A percentile compares a stretch with the other conserved stretches of the same genome.
phyloP scores from a whole-genome alignment of 192 early-diverging fungal species.

The Coemansia sp. region DNA sequence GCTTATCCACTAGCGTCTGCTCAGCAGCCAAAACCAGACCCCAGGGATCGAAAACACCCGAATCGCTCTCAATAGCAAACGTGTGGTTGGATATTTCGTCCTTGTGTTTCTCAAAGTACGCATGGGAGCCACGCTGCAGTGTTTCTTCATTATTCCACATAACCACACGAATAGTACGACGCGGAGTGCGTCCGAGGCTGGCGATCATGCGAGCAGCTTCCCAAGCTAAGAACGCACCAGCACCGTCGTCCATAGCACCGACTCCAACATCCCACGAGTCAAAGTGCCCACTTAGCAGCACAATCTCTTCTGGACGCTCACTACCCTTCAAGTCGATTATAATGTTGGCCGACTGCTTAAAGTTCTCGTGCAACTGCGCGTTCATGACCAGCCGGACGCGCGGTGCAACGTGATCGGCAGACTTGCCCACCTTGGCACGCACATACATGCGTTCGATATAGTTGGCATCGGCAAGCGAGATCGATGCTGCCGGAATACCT shows the following conservation, averaged over 20 bases:
- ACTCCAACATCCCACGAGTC: slow-evolving; percentile 57
- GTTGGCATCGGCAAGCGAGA: slow-evolving; percentile 58
- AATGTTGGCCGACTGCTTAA: slow-evolving; percentile 56
- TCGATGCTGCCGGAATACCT: slow-evolving; percentile 57
- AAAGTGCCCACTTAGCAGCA: slow-evolving; percentile 61
- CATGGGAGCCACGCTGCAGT: slow-evolving; percentile 55
- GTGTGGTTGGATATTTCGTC: slow-evolving; percentile 31
- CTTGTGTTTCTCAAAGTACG: slow-evolving; percentile 53
- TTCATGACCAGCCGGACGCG: slow-evolving; percentile 56
- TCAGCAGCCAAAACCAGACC: slow-evolving; percentile 54
- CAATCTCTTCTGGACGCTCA: slow-evolving; percentile 52
- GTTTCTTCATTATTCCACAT: slow-evolving; percentile 67
- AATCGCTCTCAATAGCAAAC: slow-evolving; percentile 63
- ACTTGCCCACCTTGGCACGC: slow-evolving; percentile 33
- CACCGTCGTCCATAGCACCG: slow-evolving; percentile 64
- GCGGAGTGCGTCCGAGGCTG: slow-evolving; percentile 35
- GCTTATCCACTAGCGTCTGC: slow-evolving; percentile 16
- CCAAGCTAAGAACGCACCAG: slow-evolving; percentile 57
- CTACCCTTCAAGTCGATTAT: slow-evolving; percentile 58
- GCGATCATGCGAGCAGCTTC: slow-evolving; percentile 48
- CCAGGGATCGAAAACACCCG: slow-evolving; percentile 63
- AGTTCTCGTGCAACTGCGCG: slow-evolving; percentile 28
- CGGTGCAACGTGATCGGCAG: slow-evolving; percentile 44
- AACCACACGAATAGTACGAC: slow-evolving; percentile 60
- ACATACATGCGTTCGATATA: slow-evolving; percentile 53